Evolutionary conservation across 441 rosid species (phyloP), one percentile per base, ranked within the genome.

Genomic region (Flueggea neowawraea): DNA sequence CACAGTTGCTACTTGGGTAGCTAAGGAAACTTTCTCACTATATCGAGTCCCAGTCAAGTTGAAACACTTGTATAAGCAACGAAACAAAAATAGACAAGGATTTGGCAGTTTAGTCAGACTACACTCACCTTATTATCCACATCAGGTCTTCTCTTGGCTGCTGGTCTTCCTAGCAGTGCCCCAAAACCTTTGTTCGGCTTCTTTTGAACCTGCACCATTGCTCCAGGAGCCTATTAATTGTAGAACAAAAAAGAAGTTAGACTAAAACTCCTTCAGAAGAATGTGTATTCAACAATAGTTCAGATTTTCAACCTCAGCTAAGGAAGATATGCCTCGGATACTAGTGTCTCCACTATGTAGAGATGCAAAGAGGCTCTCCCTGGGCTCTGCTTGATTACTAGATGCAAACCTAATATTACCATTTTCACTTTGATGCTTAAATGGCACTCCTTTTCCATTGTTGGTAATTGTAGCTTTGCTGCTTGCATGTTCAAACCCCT

Each of bases 101-200:
- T 22, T 22, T 22, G 58, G 31, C 60, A 10, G 45, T 10, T 12
- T n/a, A 61, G 51, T 22, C 2, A 58, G 17, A 10, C 12, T 2
- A 59, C 36, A 52, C 72, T 64, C 50, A 88, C 98, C 78, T 72
- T 84, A 57, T 78, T 80, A 36, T 70, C 76, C 31, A 52, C 58
- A 53, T 64, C 79, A 63, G 69, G 66, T 62, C 74, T 84, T 69
- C 80, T 87, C 81, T 83, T 84, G 44, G 71, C 55, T 28, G 70
- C 64, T 15, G 63, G 48, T 44, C 63, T 72, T 49, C 96, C 92
- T 33, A 82, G 76, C 68, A 87, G 69, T 33, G 83, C 84, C 56
- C 86, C 93, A 58, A 88, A 76, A 71, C 75, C 83, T 67, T 86
- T 65, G 56, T 67, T 76, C 55, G 86, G 89, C 72, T 82, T 86